Percentiles rank a stretch among this genome's conserved stretches.
These are phyloP conservation scores for Eutrema salsugineum DNA, from an alignment of 441 rosid genomes.

Conservation along the genomic window DNA sequence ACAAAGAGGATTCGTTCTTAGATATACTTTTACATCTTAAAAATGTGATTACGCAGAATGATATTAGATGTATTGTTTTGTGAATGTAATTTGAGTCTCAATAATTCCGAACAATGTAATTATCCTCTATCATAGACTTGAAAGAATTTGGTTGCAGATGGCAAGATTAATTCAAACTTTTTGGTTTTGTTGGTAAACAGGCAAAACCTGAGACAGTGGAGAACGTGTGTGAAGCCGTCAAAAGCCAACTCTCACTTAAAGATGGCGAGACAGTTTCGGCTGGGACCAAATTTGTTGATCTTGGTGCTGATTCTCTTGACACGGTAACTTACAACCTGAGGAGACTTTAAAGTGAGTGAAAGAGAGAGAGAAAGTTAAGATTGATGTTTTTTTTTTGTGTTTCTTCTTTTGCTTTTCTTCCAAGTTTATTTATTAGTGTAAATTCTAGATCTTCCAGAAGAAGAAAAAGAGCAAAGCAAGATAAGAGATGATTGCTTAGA, in stretches of 20 bases:
- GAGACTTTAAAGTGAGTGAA: too few species aligned
- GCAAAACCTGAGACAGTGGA: constrained; percentile 73
- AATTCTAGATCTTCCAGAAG: too few species aligned
- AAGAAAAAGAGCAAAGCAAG: too few species aligned
- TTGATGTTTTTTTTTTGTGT: too few species aligned
- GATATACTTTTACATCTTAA: neutral
- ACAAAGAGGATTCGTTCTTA: neutral
- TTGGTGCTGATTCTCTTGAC: constrained; percentile 91
- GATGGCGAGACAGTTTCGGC: constrained; percentile 35
- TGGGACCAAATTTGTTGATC: constrained; percentile 49
- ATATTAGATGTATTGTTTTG: neutral
- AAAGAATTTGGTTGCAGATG: neutral
- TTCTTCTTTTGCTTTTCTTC: too few species aligned
- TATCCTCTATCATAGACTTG: neutral
- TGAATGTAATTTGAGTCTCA: neutral
- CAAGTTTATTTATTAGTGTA: too few species aligned
- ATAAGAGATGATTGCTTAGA: too few species aligned
- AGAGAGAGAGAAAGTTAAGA: too few species aligned
- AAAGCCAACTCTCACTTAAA: constrained; percentile 62
- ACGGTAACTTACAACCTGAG: constrained; percentile 45
- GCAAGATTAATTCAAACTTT: neutral
- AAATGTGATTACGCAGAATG: neutral
- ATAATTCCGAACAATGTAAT: neutral
- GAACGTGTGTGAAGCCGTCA: constrained; percentile 60
- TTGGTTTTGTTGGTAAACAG: constrained; percentile 35